A percentile compares a stretch with the other conserved stretches of the same genome.
phyloP scores from a whole-genome alignment of 2,329 filamentous ascomycete genomes.

The Ceratocystis diversiconidia region DNA sequence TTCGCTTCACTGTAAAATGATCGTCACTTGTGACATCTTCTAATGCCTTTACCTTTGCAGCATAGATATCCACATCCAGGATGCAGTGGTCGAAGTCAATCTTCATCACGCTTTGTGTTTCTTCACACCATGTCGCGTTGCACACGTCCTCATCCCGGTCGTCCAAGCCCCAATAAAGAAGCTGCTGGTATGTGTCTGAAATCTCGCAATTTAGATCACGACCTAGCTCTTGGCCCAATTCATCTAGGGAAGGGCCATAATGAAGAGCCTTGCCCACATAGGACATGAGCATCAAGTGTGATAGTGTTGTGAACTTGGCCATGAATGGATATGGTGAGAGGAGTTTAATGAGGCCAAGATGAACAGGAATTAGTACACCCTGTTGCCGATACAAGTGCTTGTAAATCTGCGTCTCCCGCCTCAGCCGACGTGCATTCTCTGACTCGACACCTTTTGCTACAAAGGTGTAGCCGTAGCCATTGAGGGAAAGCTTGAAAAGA shows the following conservation, averaged over 20 bases:
- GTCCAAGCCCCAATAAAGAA: neutral
- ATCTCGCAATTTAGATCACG: neutral
- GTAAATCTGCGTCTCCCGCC: neutral
- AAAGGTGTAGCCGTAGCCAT: neutral
- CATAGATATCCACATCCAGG: too few species aligned
- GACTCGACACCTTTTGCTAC: neutral
- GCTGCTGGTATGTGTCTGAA: neutral
- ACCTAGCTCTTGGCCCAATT: neutral
- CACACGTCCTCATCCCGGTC: neutral
- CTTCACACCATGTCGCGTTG: neutral
- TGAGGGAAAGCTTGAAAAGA: neutral
- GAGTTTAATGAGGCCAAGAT: neutral
- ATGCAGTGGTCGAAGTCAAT: neutral
- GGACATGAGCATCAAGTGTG: neutral
- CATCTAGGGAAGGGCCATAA: neutral
- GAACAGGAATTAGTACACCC: neutral
- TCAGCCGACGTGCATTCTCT: neutral
- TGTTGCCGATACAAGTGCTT: neutral
- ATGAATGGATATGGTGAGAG: neutral
- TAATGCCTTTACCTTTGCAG: too few species aligned
- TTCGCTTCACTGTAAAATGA: too few species aligned
- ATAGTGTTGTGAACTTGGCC: neutral
- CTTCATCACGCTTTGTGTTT: neutral
- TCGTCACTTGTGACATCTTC: too few species aligned
- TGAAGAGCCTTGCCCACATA: slow-evolving; percentile 24